phyloP scores from a whole-genome alignment of 2,329 filamentous ascomycete genomes.

The Colletotrichum liriopes region DNA sequence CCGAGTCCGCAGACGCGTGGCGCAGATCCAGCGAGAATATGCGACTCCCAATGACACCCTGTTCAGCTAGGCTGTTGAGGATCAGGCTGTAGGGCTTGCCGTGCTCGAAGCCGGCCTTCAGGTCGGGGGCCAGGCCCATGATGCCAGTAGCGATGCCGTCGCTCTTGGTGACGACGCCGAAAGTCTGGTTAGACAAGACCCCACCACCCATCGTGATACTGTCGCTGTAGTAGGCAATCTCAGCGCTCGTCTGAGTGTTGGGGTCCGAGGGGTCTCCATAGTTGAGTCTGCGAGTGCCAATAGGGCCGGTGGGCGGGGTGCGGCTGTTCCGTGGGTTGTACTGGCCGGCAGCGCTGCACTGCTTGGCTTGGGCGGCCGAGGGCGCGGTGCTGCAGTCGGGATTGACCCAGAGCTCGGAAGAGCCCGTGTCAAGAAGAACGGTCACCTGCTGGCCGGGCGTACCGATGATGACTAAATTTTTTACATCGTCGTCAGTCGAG shows the following conservation, averaged over 20 bases:
- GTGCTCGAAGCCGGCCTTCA: constrained; percentile 55
- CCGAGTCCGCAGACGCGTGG: constrained; percentile 58
- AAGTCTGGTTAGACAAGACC: constrained; percentile 61
- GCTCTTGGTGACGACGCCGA: constrained; percentile 63
- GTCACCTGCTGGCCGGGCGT: constrained; percentile 60
- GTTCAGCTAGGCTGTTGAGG: constrained; percentile 63
- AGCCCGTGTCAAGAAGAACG: constrained; percentile 67
- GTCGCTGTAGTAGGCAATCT: constrained; percentile 63
- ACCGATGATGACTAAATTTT: constrained; percentile 59
- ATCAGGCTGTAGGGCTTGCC: constrained; percentile 67
- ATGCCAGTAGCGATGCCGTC: constrained; percentile 67
- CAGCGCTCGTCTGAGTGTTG: constrained; percentile 55
- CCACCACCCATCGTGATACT: constrained; percentile 60
- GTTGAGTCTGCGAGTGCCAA: constrained; percentile 55
- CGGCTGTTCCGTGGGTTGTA: constrained; percentile 62
- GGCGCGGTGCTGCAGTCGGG: constrained; percentile 62
- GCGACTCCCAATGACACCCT: constrained; percentile 65
- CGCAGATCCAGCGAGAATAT: constrained; percentile 68
- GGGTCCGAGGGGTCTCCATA: constrained; percentile 58
- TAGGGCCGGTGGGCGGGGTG: constrained; percentile 56
- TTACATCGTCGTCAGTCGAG: not conserved
- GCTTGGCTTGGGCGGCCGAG: constrained; percentile 50
- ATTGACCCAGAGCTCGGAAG: constrained; percentile 70
- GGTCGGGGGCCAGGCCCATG: constrained; percentile 64
- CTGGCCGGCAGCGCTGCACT: constrained; percentile 59